These are phyloP conservation scores for Fomes fomentarius DNA, from an alignment of 1,284 basidiomycete species.

Conservation along the genomic window DNA sequence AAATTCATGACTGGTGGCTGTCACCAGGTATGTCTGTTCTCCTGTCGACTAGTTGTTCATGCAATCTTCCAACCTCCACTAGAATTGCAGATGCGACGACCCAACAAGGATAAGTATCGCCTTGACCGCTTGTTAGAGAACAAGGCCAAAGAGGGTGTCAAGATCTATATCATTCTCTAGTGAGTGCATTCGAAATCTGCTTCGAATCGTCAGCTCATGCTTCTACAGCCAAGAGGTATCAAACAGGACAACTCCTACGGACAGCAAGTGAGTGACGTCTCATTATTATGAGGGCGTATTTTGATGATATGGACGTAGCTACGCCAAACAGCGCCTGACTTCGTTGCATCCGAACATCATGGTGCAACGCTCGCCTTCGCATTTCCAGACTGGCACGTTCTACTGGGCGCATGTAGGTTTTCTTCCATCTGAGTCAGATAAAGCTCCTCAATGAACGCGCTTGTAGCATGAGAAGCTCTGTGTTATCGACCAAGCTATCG, in stretches of 20 bases:
- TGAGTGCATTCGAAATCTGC: slow-evolving; percentile 38
- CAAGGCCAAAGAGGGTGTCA: slow-evolving; percentile 96
- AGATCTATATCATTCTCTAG: slow-evolving; percentile 97
- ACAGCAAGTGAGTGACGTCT: slow-evolving; percentile 70
- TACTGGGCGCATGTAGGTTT: slow-evolving; percentile 90
- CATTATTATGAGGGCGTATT: slow-evolving; percentile 3
- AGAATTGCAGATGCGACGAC: slow-evolving; percentile 87
- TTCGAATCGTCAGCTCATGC: slow-evolving; percentile 2
- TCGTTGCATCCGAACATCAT: slow-evolving; percentile 92
- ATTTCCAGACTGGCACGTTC: slow-evolving; percentile 97
- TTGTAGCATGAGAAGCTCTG: slow-evolving; percentile 95
- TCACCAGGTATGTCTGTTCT: slow-evolving; percentile 63
- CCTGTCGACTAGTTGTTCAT: background rate
- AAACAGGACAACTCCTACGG: slow-evolving; percentile 92
- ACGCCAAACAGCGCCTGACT: slow-evolving; percentile 89
- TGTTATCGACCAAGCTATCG: slow-evolving; percentile 96
- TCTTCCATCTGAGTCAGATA: background rate
- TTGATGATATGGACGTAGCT: slow-evolving; percentile 47
- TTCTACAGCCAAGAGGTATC: slow-evolving; percentile 88
- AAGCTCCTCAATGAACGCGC: background rate
- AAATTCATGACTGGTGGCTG: slow-evolving; percentile 97
- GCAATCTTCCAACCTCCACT: slow-evolving; percentile 31
- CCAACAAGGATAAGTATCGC: slow-evolving; percentile 85
- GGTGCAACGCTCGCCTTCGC: slow-evolving; percentile 96
- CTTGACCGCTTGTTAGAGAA: slow-evolving; percentile 87